phyloP scores from a whole-genome alignment of 345 rosid species.

The Leavenworthia alabamica region DNA sequence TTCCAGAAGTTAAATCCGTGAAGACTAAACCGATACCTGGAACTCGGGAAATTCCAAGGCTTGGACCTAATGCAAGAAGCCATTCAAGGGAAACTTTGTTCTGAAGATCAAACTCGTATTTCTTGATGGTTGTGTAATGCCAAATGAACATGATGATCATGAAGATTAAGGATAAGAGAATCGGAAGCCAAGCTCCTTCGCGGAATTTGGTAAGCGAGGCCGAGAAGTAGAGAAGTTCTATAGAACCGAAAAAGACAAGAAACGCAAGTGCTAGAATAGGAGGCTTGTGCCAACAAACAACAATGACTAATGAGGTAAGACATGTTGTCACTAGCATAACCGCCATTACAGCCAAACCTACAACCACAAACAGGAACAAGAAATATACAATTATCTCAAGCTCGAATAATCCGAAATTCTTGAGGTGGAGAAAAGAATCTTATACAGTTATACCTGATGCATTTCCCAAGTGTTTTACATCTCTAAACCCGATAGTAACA shows the following conservation, averaged over 20 bases:
- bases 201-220: slow-evolving; percentile 92
- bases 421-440: no score
- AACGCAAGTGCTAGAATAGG: slow-evolving; percentile 64
- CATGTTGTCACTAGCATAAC: slow-evolving; percentile 98
- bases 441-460: slow-evolving; percentile 97
- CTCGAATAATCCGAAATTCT: no score
- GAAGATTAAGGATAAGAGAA: slow-evolving; percentile 81
- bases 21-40: slow-evolving; percentile 94
- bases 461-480: slow-evolving; percentile 90
- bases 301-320: slow-evolving; percentile 82
- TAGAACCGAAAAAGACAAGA: slow-evolving; percentile 74
- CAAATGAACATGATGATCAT: slow-evolving; percentile 92
- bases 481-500: slow-evolving; percentile 95
- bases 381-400: no score
- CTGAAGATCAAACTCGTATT: slow-evolving; percentile 89
- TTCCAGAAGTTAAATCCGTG: slow-evolving; percentile 88
- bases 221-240: slow-evolving; percentile 93
- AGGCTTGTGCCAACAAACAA: slow-evolving; percentile 91
- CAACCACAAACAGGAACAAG: no score
- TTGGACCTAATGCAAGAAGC: slow-evolving; percentile 92
- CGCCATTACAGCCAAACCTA: slow-evolving; percentile 95
- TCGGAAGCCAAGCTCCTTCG: slow-evolving; percentile 99
- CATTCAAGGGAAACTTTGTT: slow-evolving; percentile 95
- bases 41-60: slow-evolving; percentile 83
- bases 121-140: slow-evolving; percentile 90